Percentiles rank a stretch among this genome's conserved stretches.
phyloP scores from a whole-genome alignment of 2,329 filamentous ascomycete genomes.

The Hypocreales sp. region DNA sequence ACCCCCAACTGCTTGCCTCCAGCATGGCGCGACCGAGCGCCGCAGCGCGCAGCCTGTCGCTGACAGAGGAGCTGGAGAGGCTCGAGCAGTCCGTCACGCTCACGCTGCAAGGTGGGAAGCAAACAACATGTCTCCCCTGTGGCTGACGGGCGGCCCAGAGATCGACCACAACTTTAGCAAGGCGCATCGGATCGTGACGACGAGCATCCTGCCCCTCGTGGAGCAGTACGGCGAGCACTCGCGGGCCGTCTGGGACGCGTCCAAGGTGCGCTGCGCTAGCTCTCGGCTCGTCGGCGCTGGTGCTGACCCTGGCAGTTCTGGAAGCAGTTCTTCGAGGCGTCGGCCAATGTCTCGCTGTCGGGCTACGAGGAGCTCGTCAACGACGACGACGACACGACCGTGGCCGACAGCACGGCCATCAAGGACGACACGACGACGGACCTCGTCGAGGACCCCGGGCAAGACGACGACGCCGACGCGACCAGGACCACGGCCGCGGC shows the following conservation, averaged over 20 bases:
- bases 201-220: conserved; percentile 81
- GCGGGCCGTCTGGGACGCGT: conserved; percentile 87
- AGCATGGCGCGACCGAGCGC: conserved; percentile 36
- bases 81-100: conserved; percentile 94
- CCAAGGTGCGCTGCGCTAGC: conserved; percentile 50
- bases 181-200: conserved; percentile 89
- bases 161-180: conserved; percentile 98
- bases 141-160: conserved; percentile 35
- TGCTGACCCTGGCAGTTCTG: conserved; percentile 54
- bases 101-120: conserved; percentile 63
- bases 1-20: no score
- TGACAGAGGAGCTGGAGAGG: conserved; percentile 91
- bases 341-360: conserved; percentile 89
- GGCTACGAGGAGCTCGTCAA: conserved; percentile 77
- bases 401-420: conserved; percentile 38
- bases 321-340: conserved; percentile 99
- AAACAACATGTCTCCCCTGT: conserved; percentile 1
- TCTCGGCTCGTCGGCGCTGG: neutral
- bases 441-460: conserved; percentile 19
- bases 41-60: conserved; percentile 45
- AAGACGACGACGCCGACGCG: conserved; percentile 21
- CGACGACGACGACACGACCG: conserved; percentile 37
- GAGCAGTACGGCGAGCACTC: conserved; percentile 94
- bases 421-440: conserved; percentile 39
- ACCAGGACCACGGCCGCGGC: conserved; percentile 15